These are phyloP conservation scores for Botrytis aclada DNA, from an alignment of 2,329 filamentous ascomycete genomes.

Conservation along the genomic window DNA sequence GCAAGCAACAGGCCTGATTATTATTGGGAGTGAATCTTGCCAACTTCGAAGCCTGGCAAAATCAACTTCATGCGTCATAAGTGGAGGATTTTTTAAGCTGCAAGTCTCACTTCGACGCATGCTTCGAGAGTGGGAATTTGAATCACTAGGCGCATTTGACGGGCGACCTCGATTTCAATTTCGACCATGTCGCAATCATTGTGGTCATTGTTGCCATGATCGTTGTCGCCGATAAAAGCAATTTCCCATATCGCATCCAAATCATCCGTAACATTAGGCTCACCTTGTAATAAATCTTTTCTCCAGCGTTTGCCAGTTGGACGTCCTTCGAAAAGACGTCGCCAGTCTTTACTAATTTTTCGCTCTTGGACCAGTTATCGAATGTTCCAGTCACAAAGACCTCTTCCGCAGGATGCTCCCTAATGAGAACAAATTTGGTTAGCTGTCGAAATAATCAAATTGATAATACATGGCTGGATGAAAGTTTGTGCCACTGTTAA, in stretches of 20 bases:
- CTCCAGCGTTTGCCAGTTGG: constrained; percentile 58
- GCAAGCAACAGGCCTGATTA: constrained; percentile 9
- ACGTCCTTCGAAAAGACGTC: constrained; percentile 79
- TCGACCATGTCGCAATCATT: background rate
- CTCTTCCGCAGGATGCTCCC: constrained; percentile 77
- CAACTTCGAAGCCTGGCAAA: constrained; percentile 8
- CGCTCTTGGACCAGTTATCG: constrained; percentile 86
- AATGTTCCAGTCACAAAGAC: constrained; percentile 96
- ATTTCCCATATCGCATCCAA: background rate
- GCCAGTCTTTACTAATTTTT: constrained; percentile 75
- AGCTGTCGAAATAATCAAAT: background rate
- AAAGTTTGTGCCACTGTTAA: background rate
- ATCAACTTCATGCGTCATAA: constrained; percentile 17
- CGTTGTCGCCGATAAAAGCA: background rate
- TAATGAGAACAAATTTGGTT: constrained; percentile 48
- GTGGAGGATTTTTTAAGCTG: constrained; percentile 13
- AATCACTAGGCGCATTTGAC: constrained; percentile 13
- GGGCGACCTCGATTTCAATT: background rate
- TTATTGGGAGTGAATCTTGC: constrained; percentile 8
- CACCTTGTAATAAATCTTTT: constrained; percentile 96
- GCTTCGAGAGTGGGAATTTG: constrained; percentile 15
- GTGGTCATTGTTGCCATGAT: background rate
- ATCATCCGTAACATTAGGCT: constrained; percentile 32
- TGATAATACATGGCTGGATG: background rate
- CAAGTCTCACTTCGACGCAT: constrained; percentile 9